Conservation (phyloP, 2,329 filamentous ascomycete genomes). For the Xylaria multiplex region DNA sequence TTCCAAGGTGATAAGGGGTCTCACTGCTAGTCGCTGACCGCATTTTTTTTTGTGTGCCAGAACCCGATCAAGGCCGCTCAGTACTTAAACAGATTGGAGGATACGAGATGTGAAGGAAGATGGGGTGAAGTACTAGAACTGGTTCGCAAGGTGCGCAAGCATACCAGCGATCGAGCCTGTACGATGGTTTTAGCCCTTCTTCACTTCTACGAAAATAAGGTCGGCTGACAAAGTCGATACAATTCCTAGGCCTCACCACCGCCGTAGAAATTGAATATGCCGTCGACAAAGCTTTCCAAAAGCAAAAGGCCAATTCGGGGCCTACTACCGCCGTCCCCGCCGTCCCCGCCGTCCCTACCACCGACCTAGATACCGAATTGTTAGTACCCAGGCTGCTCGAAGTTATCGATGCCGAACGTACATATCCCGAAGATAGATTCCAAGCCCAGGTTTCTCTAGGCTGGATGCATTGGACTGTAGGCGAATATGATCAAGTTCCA, state of each 20-base stretch:
- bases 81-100: conserved; percentile 85
- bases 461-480: conserved; percentile 83
- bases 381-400: conserved; percentile 62
- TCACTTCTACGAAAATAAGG: conserved; percentile 20
- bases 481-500: conserved; percentile 72
- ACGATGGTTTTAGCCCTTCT: conserved; percentile 52
- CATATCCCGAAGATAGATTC: conserved; percentile 68
- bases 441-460: conserved; percentile 86
- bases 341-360: conserved; percentile 54
- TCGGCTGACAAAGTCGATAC: conserved; percentile 33
- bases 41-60: conserved; percentile 42
- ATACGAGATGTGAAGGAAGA: conserved; percentile 85
- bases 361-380: conserved; percentile 57
- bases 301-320: conserved; percentile 50
- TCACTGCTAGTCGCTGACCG: conserved; percentile 39
- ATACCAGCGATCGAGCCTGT: conserved; percentile 88
- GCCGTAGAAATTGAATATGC: conserved; percentile 76
- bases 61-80: conserved; percentile 79
- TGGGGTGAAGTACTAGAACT: conserved; percentile 90
- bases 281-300: conserved; percentile 66
- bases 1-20: conserved; percentile 21
- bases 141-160: conserved; percentile 92
- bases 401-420: conserved; percentile 68
- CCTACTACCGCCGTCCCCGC: conserved; percentile 59
- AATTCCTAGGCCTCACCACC: conserved; percentile 70